phyloP scores from a whole-genome alignment of 495 filamentous ascomycete genomes.

The Acidomyces sp. region DNA sequence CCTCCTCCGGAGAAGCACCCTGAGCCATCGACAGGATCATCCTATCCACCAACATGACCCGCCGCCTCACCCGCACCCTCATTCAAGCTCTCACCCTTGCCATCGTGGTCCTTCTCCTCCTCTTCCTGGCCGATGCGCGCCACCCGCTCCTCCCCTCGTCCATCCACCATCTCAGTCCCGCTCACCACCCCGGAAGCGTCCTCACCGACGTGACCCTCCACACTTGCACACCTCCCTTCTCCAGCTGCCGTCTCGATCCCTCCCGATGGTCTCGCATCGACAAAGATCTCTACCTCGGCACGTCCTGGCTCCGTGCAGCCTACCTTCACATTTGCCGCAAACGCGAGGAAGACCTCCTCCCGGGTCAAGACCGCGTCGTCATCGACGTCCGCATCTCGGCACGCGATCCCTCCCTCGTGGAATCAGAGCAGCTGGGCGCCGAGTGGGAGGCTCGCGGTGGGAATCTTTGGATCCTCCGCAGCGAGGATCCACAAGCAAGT shows the following conservation, averaged over 20 bases:
- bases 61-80: slow-evolving; percentile 45
- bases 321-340: slow-evolving; percentile 77
- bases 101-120: slow-evolving; percentile 45
- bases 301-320: slow-evolving; percentile 59
- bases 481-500: slow-evolving; percentile 58
- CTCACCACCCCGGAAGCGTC: slow-evolving; percentile 39
- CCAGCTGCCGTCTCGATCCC: slow-evolving; percentile 65
- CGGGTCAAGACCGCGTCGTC: slow-evolving; percentile 61
- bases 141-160: slow-evolving; percentile 40
- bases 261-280: slow-evolving; percentile 70
- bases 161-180: slow-evolving; percentile 41
- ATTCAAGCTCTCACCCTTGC: slow-evolving; percentile 62
- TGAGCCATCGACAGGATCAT: too few relatives aligned
- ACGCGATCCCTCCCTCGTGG: slow-evolving; percentile 52
- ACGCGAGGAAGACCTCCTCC: slow-evolving; percentile 76
- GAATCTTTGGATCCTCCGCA: slow-evolving; percentile 80
- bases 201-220: slow-evolving; percentile 80
- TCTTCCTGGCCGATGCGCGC: slow-evolving; percentile 30
- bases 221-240: slow-evolving; percentile 59
- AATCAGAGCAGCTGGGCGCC: slow-evolving; percentile 43
- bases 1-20: too few relatives aligned
- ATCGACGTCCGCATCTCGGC: slow-evolving; percentile 71
- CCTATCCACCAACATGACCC: slow-evolving; percentile 9
- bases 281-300: slow-evolving; percentile 78
- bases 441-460: slow-evolving; percentile 69